Evolutionary conservation across 345 rosid genomes (phyloP).

Genomic region (Trapa incisa): DNA sequence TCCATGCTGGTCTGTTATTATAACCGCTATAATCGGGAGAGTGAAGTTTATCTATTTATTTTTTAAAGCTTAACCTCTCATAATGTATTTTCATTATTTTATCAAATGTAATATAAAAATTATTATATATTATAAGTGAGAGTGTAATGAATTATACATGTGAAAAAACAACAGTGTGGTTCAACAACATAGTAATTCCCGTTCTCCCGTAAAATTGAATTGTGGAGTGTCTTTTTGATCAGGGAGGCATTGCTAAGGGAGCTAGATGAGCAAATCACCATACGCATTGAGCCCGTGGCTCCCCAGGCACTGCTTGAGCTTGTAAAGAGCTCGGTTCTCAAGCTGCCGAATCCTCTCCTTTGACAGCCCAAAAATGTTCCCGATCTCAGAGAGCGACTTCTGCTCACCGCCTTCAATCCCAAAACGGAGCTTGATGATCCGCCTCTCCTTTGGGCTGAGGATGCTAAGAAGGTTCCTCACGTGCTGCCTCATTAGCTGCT

Average conservation of each 20-base stretch:
- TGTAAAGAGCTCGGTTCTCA: conserved; percentile 59
- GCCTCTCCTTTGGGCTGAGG: conserved; percentile 59
- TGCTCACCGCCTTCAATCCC: conserved; percentile 59
- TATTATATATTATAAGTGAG: too few species aligned
- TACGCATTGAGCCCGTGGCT: conserved; percentile 52
- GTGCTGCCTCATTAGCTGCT: conserved; percentile 61
- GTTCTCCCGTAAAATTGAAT: background rate
- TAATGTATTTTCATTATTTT: too few species aligned
- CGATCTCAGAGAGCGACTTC: conserved; percentile 57
- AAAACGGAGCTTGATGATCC: conserved; percentile 58
- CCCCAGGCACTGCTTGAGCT: conserved; percentile 52
- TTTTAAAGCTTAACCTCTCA: too few species aligned
- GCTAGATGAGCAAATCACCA: conserved; percentile 42
- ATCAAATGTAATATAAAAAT: too few species aligned
- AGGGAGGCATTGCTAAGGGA: background rate
- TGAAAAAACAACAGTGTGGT: background rate
- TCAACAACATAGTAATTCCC: background rate
- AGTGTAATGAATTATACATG: background rate
- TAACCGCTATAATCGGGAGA: too few species aligned
- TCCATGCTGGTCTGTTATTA: background rate
- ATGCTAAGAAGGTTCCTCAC: conserved; percentile 39
- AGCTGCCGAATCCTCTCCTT: conserved; percentile 76
- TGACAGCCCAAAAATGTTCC: conserved; percentile 42
- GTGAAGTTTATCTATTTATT: too few species aligned
- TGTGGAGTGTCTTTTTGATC: background rate